Evolutionary conservation across 345 rosid species (phyloP).

Genomic region (Geranium rotundifolium): DNA sequence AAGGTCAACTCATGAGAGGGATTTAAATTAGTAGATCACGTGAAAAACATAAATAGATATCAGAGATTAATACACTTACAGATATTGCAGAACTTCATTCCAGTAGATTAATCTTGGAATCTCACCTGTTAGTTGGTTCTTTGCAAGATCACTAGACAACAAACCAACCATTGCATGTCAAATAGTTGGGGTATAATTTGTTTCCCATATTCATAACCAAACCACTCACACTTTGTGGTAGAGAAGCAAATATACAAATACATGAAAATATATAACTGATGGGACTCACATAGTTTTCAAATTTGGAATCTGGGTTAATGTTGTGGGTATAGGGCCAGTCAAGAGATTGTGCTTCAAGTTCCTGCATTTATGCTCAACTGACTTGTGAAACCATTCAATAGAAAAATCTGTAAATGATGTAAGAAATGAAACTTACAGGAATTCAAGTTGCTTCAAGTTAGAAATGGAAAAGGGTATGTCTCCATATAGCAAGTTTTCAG

Average conservation of each 20-base stretch:
- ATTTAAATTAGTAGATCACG: no score
- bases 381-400: not conserved
- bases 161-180: not conserved
- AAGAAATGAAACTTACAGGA: conserved; percentile 27
- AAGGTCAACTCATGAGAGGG: not conserved
- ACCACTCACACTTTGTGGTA: no score
- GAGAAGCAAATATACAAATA: no score
- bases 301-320: conserved; percentile 79
- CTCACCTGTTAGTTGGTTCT: conserved; percentile 70
- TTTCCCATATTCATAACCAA: no score
- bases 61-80: conserved; percentile 36
- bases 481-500: conserved; percentile 57
- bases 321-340: conserved; percentile 81
- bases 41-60: no score
- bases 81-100: conserved; percentile 93
- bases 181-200: not conserved
- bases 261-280: not conserved
- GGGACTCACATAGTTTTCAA: conserved; percentile 65
- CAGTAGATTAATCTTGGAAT: conserved; percentile 83
- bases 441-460: conserved; percentile 66
- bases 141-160: conserved; percentile 61
- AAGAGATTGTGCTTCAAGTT: conserved; percentile 74
- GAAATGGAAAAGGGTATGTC: conserved; percentile 85
- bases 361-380: conserved; percentile 21
- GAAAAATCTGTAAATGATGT: not conserved